Evolutionary conservation across 2,329 filamentous ascomycete genomes (phyloP).

Genomic region (Aspergillus pseudoviridinutans): DNA sequence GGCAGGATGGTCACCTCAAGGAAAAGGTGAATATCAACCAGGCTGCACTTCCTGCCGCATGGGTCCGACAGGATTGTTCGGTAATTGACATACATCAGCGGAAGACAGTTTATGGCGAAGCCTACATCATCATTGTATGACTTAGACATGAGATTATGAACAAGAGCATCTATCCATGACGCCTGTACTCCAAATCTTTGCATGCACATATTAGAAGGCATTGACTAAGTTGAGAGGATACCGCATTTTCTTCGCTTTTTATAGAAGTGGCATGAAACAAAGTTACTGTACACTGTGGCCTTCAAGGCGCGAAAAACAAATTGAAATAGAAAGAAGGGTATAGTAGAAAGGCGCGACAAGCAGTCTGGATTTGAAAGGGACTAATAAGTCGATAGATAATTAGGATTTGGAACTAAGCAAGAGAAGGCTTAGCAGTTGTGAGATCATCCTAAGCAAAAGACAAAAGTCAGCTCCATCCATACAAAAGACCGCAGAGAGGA

Average conservation of each 20-base stretch:
- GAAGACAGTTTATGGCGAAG: neutral
- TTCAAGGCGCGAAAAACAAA: neutral
- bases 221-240: neutral
- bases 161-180: neutral
- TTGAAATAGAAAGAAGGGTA: neutral
- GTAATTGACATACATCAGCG: neutral
- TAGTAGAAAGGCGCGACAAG: neutral
- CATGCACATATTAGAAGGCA: neutral
- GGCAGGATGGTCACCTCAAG: neutral
- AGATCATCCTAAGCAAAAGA: constrained; percentile 23
- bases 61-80: neutral
- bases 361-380: neutral
- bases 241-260: neutral
- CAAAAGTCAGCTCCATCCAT: neutral
- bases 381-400: neutral
- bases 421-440: neutral
- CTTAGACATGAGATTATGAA: neutral
- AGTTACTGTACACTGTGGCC: neutral
- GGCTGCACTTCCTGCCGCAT: neutral
- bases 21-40: neutral
- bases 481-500: neutral
- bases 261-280: neutral
- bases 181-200: neutral
- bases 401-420: neutral
- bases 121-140: neutral